phyloP scores from a whole-genome alignment of 1,139 yeast species.

The Neolecta irregularis region DNA sequence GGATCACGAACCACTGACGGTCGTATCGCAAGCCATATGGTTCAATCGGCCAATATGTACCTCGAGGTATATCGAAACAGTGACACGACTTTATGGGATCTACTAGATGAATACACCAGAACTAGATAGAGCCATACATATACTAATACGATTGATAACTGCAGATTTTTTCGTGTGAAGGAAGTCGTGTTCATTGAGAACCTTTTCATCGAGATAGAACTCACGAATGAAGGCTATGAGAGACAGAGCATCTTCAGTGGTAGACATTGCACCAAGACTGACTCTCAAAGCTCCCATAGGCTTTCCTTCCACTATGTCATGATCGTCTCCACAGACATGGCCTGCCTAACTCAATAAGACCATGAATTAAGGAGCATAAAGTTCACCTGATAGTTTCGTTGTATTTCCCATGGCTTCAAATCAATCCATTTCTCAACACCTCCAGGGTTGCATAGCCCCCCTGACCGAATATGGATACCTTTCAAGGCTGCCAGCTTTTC shows the following conservation, averaged over 20 bases:
- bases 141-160: too few species aligned
- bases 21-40: constrained; percentile 26
- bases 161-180: not conserved
- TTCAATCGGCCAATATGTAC: constrained; percentile 22
- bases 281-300: constrained; percentile 30
- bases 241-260: constrained; percentile 22
- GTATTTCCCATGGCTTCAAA: constrained; percentile 18
- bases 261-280: constrained; percentile 30
- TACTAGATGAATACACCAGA: too few species aligned
- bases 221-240: constrained; percentile 21
- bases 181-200: constrained; percentile 2
- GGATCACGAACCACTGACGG: constrained; percentile 26
- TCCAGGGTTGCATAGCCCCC: constrained; percentile 31
- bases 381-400: constrained; percentile 20
- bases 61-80: constrained; percentile 21
- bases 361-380: too few species aligned
- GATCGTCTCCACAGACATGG: constrained; percentile 29
- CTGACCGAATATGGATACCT: constrained; percentile 27
- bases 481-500: constrained; percentile 23
- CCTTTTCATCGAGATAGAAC: constrained; percentile 15
- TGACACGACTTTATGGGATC: constrained; percentile 33
- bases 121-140: constrained; percentile 14
- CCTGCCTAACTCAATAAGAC: too few species aligned
- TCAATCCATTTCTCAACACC: constrained; percentile 18
- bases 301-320: constrained; percentile 25